A percentile compares a stretch with the other conserved stretches of the same genome.
Conservation (phyloP, 257 asterid species). For the Echites panduratus region DNA sequence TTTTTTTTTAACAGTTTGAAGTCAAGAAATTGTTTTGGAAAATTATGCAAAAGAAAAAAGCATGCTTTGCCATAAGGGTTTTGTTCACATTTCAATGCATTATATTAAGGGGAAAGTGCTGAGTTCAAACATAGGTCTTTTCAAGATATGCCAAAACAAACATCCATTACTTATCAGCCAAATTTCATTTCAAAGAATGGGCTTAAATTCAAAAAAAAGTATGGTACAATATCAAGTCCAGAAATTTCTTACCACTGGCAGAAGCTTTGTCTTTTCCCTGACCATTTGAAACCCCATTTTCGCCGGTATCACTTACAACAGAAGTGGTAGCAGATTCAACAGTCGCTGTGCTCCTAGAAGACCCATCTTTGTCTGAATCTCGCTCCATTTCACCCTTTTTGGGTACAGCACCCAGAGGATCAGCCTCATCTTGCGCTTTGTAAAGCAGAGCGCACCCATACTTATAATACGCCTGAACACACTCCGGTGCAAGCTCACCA, state of each 20-base stretch:
- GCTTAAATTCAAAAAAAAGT: neutral
- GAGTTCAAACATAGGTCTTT: neutral
- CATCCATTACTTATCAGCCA: neutral
- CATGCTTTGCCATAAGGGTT: neutral
- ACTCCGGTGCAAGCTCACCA: conserved; percentile 92
- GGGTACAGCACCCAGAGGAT: conserved; percentile 79
- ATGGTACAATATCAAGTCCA: conserved; percentile 7
- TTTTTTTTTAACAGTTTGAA: neutral
- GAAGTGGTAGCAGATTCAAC: conserved; percentile 60
- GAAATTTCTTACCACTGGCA: conserved; percentile 34
- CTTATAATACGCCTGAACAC: conserved; percentile 74
- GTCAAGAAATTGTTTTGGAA: neutral
- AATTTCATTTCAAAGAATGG: neutral
- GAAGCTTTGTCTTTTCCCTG: conserved; percentile 32
- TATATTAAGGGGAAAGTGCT: neutral
- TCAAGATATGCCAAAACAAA: neutral
- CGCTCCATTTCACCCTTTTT: conserved; percentile 52
- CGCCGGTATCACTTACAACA: conserved; percentile 36
- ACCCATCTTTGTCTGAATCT: conserved; percentile 48
- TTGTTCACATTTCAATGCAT: neutral
- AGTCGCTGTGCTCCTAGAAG: conserved; percentile 40
- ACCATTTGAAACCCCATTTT: conserved; percentile 35
- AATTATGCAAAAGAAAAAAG: neutral
- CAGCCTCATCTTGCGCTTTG: conserved; percentile 91
- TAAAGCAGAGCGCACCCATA: conserved; percentile 62